Evolutionary conservation across 495 filamentous ascomycete genomes (phyloP).

Genomic region (Daldinia vernicosa): DNA sequence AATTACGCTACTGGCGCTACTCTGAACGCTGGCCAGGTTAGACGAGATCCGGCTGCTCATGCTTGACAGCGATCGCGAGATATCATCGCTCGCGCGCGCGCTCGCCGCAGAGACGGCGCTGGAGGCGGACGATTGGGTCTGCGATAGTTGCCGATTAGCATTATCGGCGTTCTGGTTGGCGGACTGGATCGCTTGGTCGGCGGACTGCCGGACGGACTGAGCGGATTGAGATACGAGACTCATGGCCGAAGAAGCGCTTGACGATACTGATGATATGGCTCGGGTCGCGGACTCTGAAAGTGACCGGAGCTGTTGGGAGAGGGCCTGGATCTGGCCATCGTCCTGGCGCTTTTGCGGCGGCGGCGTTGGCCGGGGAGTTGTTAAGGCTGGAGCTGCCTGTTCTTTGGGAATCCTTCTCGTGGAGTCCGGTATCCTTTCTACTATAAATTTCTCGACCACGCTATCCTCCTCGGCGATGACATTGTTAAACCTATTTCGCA

Average conservation of each 20-base stretch:
- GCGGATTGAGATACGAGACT: slow-evolving; percentile 44
- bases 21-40: slow-evolving; percentile 34
- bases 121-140: slow-evolving; percentile 45
- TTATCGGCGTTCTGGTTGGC: slow-evolving; percentile 51
- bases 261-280: slow-evolving; percentile 48
- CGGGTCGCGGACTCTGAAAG: slow-evolving; percentile 50
- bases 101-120: slow-evolving; percentile 46
- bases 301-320: slow-evolving; percentile 48
- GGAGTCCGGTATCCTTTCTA: slow-evolving; percentile 28
- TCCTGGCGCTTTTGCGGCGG: slow-evolving; percentile 49
- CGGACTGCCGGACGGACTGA: slow-evolving; percentile 43
- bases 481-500: slow-evolving; percentile 22
- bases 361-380: slow-evolving; percentile 35
- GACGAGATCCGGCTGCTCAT: slow-evolving; percentile 42
- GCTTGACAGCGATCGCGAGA: slow-evolving; percentile 36
- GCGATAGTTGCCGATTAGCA: slow-evolving; percentile 50
- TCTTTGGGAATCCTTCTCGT: slow-evolving; percentile 27
- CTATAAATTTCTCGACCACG: slow-evolving; percentile 9
- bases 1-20: slow-evolving; percentile 40
- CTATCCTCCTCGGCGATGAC: slow-evolving; percentile 18
- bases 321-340: slow-evolving; percentile 52
- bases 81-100: slow-evolving; percentile 37
- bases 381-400: slow-evolving; percentile 31
- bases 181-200: slow-evolving; percentile 40
- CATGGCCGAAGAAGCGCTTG: slow-evolving; percentile 45